Percentiles rank a stretch among this genome's conserved stretches.
phyloP scores from a whole-genome alignment of 202 grass and related monocot species.

The Eragrostis tef region DNA sequence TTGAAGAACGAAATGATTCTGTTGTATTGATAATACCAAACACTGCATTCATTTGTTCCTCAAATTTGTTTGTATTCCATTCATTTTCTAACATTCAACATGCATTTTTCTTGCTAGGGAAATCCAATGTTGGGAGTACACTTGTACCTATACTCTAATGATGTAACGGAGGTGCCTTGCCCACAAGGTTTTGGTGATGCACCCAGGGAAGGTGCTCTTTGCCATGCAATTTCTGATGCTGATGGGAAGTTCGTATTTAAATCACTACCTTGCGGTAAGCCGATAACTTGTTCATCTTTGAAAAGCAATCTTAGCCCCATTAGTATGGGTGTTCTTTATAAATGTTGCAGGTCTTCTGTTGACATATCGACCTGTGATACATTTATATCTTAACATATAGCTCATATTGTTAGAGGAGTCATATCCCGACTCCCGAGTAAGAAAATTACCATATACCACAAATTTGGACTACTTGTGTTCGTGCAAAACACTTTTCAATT shows the following conservation, averaged over 20 bases:
- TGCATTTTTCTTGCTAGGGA: conserved; percentile 56
- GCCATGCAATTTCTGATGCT: conserved; percentile 83
- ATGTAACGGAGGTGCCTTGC: conserved; percentile 67
- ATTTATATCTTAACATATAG: not conserved
- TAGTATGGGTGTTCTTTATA: conserved; percentile 7
- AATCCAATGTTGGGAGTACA: conserved; percentile 96
- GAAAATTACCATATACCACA: conserved; percentile 5
- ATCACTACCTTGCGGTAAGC: conserved; percentile 94
- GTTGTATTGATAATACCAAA: conserved; percentile 30
- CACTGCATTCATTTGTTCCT: conserved; percentile 26
- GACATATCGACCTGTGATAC: not conserved
- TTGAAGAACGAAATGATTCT: conserved; percentile 30
- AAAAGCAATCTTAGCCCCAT: conserved; percentile 6
- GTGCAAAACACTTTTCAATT: conserved; percentile 16
- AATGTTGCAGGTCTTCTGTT: conserved; percentile 1
- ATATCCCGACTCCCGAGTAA: not conserved
- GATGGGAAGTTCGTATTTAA: conserved; percentile 85
- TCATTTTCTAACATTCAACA: conserved; percentile 14
- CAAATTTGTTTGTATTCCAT: conserved; percentile 32
- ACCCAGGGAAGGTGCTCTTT: conserved; percentile 76
- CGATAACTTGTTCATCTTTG: conserved; percentile 47
- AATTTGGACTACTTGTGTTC: conserved; percentile 13
- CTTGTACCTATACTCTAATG: conserved; percentile 88
- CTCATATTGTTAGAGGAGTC: conserved; percentile 21
- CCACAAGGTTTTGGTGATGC: conserved; percentile 62